Evolutionary conservation across 73 alveolate genomes (phyloP).

Genomic region (Blepharisma japonicum): DNA sequence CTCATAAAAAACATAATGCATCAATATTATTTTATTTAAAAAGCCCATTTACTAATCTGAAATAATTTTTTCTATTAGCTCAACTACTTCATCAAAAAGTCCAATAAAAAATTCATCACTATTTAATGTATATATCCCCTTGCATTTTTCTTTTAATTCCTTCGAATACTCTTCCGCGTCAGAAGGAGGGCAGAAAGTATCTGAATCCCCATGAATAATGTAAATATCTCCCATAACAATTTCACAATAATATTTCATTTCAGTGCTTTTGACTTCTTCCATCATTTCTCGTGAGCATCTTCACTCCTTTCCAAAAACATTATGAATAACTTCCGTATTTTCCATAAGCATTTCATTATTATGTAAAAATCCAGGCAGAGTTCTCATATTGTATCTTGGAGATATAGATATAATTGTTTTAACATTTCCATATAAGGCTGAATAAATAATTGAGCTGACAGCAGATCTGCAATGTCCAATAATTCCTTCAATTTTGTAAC

Average conservation of each 20-base stretch:
- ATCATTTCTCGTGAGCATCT: background rate
- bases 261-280: background rate
- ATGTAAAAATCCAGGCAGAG: background rate
- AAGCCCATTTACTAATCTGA: too few relatives aligned
- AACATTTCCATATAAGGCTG: background rate
- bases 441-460: background rate
- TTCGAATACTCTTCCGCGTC: too few relatives aligned
- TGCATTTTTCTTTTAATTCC: too few relatives aligned
- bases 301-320: background rate
- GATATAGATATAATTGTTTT: background rate
- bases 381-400: background rate
- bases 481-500: background rate
- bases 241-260: background rate
- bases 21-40: too few relatives aligned
- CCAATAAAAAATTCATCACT: too few relatives aligned
- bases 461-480: slow-evolving; percentile 14
- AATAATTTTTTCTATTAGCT: too few relatives aligned
- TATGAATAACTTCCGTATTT: background rate
- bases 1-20: too few relatives aligned
- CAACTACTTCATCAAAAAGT: too few relatives aligned
- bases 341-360: too few relatives aligned
- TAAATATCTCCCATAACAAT: background rate
- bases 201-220: background rate
- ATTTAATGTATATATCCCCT: too few relatives aligned
- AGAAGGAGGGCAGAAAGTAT: background rate